A percentile compares a stretch with the other conserved stretches of the same genome.
Conservation (phyloP, 176 grass and related monocot species). For the Paspalum notatum region DNA sequence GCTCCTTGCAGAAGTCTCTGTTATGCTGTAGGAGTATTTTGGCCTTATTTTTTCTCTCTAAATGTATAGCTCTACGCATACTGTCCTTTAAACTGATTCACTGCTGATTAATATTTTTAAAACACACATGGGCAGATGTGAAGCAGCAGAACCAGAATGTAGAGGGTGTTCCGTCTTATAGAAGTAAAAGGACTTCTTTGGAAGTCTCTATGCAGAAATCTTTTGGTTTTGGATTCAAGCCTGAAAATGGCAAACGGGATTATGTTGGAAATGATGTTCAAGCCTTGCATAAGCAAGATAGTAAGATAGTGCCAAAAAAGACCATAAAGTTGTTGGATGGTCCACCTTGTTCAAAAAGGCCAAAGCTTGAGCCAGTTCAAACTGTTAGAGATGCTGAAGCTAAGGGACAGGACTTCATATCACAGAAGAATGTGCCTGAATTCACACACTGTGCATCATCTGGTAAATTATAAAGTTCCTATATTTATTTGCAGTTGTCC, state of each 20-base stretch:
- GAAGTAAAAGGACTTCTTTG: conserved; percentile 55
- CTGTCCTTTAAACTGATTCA: not conserved
- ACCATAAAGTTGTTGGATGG: conserved; percentile 69
- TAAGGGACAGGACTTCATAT: conserved; percentile 49
- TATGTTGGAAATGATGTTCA: conserved; percentile 58
- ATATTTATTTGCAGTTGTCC: conserved; percentile 27
- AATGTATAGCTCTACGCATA: conserved; percentile 22
- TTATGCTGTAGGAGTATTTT: not conserved
- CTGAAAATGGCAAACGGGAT: conserved; percentile 58
- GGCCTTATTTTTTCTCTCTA: not conserved
- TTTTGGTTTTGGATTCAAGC: conserved; percentile 58
- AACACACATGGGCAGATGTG: conserved; percentile 51
- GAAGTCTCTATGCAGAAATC: conserved; percentile 54
- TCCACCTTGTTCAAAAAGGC: conserved; percentile 72
- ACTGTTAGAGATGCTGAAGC: conserved; percentile 44
- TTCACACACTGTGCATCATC: conserved; percentile 38
- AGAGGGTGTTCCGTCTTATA: conserved; percentile 53
- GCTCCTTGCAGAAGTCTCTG: conserved; percentile 4
- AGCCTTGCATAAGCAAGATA: conserved; percentile 67
- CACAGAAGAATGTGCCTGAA: conserved; percentile 56
- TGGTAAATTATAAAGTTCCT: conserved; percentile 46
- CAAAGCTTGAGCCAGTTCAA: conserved; percentile 71
- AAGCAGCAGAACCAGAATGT: conserved; percentile 61
- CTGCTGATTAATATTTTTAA: conserved; percentile 32
- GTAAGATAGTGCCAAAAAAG: conserved; percentile 59